These are phyloP conservation scores for Diaporthe amygdali DNA, from an alignment of 2,329 filamentous ascomycete species.

Conservation along the genomic window DNA sequence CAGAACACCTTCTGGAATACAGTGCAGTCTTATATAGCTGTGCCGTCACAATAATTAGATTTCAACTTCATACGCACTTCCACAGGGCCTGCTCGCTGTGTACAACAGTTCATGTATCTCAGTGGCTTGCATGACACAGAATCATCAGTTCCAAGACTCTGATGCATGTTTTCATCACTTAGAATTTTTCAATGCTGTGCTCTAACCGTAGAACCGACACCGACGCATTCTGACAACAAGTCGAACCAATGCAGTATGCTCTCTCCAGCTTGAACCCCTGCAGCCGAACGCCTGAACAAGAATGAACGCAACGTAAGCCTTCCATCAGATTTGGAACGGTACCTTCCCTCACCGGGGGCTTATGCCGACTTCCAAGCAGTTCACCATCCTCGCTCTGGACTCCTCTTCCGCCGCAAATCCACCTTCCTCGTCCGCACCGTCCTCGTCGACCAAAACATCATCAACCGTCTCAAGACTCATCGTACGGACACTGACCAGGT, in stretches of 20 bases:
- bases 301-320: neutral
- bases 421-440: slow-evolving; percentile 28
- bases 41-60: too few relatives aligned
- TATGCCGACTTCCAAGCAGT: slow-evolving; percentile 55
- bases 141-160: neutral
- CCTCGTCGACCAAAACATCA: slow-evolving; percentile 59
- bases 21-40: too few relatives aligned
- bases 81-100: neutral
- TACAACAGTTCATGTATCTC: too few relatives aligned
- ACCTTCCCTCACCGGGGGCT: slow-evolving; percentile 44
- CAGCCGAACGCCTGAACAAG: neutral
- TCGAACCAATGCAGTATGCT: neutral
- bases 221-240: neutral
- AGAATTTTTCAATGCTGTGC: too few relatives aligned
- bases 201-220: neutral
- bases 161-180: neutral
- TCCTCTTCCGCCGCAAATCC: slow-evolving; percentile 36
- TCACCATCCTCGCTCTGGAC: slow-evolving; percentile 53
- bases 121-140: too few relatives aligned
- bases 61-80: neutral
- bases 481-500: slow-evolving; percentile 64
- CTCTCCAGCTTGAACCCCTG: neutral
- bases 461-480: slow-evolving; percentile 70
- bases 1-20: too few relatives aligned
- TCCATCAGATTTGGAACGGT: neutral